Conservation (phyloP, 208 protist genomes). For the Crithidia bombi region DNA sequence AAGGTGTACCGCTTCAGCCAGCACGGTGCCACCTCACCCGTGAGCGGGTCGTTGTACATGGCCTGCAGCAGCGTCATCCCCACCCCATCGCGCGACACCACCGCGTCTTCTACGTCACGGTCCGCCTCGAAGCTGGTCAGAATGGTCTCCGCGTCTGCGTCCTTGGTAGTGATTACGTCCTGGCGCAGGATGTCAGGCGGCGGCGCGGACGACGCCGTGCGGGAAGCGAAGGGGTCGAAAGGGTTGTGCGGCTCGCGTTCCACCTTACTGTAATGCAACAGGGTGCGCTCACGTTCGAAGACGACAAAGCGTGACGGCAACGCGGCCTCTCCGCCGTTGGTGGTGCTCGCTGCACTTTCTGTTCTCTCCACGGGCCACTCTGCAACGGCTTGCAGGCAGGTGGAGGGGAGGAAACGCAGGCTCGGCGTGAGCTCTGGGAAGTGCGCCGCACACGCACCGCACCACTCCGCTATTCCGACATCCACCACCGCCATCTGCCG, state of each 20-base stretch:
- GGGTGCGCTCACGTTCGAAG: conserved; percentile 69
- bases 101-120: conserved; percentile 12
- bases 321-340: neutral
- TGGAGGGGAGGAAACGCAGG: conserved; percentile 52
- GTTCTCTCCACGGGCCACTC: conserved; percentile 4
- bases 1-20: conserved; percentile 77
- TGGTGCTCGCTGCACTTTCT: conserved; percentile 9
- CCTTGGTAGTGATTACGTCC: neutral
- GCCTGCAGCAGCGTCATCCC: conserved; percentile 52
- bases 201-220: neutral
- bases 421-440: conserved; percentile 54
- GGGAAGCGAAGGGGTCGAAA: conserved; percentile 44
- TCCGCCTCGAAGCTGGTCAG: conserved; percentile 37
- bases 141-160: conserved; percentile 19
- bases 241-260: conserved; percentile 53
- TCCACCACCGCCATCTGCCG: conserved; percentile 60
- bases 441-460: conserved; percentile 52
- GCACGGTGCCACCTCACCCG: conserved; percentile 53
- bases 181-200: conserved; percentile 14
- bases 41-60: conserved; percentile 59
- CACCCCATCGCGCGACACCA: conserved; percentile 24
- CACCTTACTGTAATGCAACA: conserved; percentile 65
- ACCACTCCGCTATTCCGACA: conserved; percentile 45
- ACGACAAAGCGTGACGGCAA: conserved; percentile 39
- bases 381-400: conserved; percentile 33